Conservation (phyloP, 306 rosid species). For the Begonia masoniana region DNA sequence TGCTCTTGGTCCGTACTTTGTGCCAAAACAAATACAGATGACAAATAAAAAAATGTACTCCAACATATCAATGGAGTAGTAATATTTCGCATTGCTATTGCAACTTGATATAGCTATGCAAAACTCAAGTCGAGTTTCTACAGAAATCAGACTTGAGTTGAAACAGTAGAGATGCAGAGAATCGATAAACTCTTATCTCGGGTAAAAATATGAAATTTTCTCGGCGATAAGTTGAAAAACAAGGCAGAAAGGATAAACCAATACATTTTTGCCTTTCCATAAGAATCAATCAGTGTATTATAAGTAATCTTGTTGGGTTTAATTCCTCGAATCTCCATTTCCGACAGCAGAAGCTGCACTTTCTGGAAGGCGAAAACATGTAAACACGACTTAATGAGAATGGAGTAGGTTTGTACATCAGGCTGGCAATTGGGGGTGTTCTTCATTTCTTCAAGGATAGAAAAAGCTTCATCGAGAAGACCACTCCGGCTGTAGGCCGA, state of each 20-base stretch:
- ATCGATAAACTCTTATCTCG: too few species aligned
- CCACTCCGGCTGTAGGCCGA: constrained; percentile 89
- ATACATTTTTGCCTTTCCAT: constrained; percentile 83
- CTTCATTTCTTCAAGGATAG: constrained; percentile 71
- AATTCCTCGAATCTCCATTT: constrained; percentile 57
- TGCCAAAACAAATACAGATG: too few species aligned
- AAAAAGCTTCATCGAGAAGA: constrained; percentile 66
- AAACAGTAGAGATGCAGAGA: too few species aligned
- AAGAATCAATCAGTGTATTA: constrained; percentile 77
- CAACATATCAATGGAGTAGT: too few species aligned
- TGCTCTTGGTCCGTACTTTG: too few species aligned
- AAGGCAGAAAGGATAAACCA: constrained; percentile 12
- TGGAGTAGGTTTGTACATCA: constrained; percentile 82
- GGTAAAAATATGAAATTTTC: too few species aligned
- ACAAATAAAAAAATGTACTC: too few species aligned
- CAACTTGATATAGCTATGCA: too few species aligned
- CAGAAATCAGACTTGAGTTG: too few species aligned
- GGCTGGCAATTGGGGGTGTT: constrained; percentile 58
- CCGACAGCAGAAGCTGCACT: constrained; percentile 58
- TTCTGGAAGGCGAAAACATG: constrained; percentile 60
- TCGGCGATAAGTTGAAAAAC: too few species aligned
- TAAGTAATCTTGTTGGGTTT: constrained; percentile 78
- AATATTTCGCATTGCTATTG: too few species aligned
- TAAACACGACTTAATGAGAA: constrained; percentile 80
- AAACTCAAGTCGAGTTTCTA: too few species aligned